Evolutionary conservation across 1,284 basidiomycete genomes (phyloP), one percentile per base, ranked within the genome.

Genomic region (Prillingera fragicola): DNA sequence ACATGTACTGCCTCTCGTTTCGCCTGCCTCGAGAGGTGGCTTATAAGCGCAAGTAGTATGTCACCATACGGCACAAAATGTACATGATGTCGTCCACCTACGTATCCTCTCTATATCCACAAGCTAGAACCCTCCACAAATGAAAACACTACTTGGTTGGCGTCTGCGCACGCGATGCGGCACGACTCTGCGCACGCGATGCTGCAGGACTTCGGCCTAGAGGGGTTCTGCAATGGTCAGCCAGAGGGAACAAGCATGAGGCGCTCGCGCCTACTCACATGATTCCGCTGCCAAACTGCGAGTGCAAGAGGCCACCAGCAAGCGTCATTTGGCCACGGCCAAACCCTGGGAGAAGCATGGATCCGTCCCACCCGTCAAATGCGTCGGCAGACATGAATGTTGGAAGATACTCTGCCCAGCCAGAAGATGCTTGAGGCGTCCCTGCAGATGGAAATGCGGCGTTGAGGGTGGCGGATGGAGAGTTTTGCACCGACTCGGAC

Each of bases 1-100:
- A 94, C 61, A 98, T 98, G 95, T 98, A 95, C 71, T 95, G 95
- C 71, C 79, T 99, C 42, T 85, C 84, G 61, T 98, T 99, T 76
- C 75, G 84, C 36, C 77, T 97, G 18, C 88, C 91, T 15, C 41
- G 52, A 12, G 57, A 73, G 47, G 71, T 75, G 4, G 72, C 73
- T 8, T 73, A 50, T 14, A 44, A 25, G 18, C 10, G 10, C 33
- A 13, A 34, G 33, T 10, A 9, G 9, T n/a, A n/a, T n/a, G n/a
- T n/a, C n/a, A n/a, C n/a, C n/a, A n/a, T n/a, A n/a, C n/a, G n/a
- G n/a, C n/a, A n/a, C n/a, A n/a, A n/a, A n/a, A n/a, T n/a, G n/a
- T n/a, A n/a, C n/a, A n/a, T n/a, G n/a, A n/a, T n/a, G n/a, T n/a
- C n/a, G n/a, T n/a, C n/a, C n/a, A n/a, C n/a, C n/a, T n/a, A n/a